Conservation (phyloP, 306 rosid genomes). For the Acacia confusa region DNA sequence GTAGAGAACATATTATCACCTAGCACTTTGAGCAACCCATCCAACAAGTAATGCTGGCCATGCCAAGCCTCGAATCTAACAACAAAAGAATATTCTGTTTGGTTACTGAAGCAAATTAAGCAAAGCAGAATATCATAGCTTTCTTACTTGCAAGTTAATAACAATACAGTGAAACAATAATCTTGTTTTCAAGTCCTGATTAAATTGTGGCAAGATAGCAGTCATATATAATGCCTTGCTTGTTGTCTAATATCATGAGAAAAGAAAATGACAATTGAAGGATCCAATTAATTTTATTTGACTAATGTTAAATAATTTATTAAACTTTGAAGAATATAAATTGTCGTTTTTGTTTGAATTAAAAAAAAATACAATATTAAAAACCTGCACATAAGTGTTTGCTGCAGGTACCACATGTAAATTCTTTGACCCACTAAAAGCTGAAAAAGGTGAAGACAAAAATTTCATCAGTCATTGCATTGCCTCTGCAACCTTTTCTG, state of each 20-base stretch:
- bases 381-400: constrained; percentile 84
- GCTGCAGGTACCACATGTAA: constrained; percentile 74
- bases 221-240: background rate
- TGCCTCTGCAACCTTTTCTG: constrained; percentile 26
- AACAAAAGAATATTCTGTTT: constrained; percentile 13
- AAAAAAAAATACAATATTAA: constrained; percentile 11
- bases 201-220: background rate
- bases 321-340: constrained; percentile 5
- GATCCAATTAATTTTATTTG: constrained; percentile 18
- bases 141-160: constrained; percentile 15
- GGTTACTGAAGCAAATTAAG: constrained; percentile 20
- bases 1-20: constrained; percentile 41
- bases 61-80: constrained; percentile 67
- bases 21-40: constrained; percentile 74
- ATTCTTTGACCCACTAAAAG: constrained; percentile 77
- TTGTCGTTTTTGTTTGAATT: constrained; percentile 17
- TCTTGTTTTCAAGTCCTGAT: constrained; percentile 22
- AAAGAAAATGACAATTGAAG: constrained; percentile 10
- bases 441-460: constrained; percentile 48
- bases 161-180: constrained; percentile 9
- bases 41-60: constrained; percentile 79
- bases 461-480: constrained; percentile 42
- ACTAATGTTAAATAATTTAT: background rate
- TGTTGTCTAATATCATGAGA: background rate
- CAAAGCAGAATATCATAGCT: constrained; percentile 26